Evolutionary conservation across 768 basidiomycete species (phyloP).

Genomic region (Pleurotus tuber-regium): DNA sequence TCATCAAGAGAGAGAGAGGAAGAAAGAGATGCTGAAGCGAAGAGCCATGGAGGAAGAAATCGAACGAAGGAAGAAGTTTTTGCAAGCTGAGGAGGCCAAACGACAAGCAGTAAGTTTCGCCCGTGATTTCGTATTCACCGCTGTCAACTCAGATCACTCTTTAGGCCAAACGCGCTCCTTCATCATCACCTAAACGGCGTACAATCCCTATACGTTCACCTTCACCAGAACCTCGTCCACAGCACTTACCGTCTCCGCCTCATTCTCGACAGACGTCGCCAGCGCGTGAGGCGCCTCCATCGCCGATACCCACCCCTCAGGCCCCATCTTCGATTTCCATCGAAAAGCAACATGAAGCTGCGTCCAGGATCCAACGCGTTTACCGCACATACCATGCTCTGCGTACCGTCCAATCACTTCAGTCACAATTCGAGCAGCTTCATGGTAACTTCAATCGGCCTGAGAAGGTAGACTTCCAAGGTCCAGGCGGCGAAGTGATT

Average conservation of each 20-base stretch:
- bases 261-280: conserved; percentile 12
- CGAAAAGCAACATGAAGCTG: conserved; percentile 37
- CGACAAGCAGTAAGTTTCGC: conserved; percentile 4
- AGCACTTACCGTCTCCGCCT: conserved; percentile 4
- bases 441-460: conserved; percentile 43
- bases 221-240: not conserved
- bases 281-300: conserved; percentile 2
- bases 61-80: conserved; percentile 14
- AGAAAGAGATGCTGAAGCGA: conserved; percentile 22
- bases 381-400: conserved; percentile 45
- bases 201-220: conserved; percentile 2
- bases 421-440: conserved; percentile 41
- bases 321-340: conserved; percentile 19
- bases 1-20: conserved; percentile 24
- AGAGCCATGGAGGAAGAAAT: conserved; percentile 19
- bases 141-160: not conserved
- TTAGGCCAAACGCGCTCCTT: not conserved
- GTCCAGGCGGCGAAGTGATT: conserved; percentile 25
- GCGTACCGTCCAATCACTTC: conserved; percentile 34
- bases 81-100: conserved; percentile 10
- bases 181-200: not conserved
- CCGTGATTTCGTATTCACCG: not conserved
- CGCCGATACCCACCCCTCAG: conserved; percentile 11
- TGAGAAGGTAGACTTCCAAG: conserved; percentile 44
- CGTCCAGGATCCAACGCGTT: conserved; percentile 43